Evolutionary conservation across 2,329 filamentous ascomycete species (phyloP), one percentile per base, ranked within the genome.

Genomic region (Cladophialophora bantiana): DNA sequence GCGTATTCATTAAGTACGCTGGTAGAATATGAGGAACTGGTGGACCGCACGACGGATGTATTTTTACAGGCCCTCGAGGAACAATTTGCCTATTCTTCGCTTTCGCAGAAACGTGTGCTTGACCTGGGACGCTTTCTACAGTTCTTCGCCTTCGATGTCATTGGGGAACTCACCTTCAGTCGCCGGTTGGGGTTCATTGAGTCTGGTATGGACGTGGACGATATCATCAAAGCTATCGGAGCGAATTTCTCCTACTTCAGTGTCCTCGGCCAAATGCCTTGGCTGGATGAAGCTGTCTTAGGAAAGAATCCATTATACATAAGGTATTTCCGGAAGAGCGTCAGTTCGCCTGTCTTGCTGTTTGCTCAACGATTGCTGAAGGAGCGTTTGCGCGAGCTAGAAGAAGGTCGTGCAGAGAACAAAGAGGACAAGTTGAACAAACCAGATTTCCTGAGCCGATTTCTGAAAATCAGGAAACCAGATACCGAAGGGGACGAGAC

Each of bases 1-100:
- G 75, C 77, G 0, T 83, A 83, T 67, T 77, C 78, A 1, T 75
- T 83, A 73, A 78, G 74, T 20, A 81, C 75, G 0, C 65, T 83
- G 12, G 75, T 81, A 5, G 76, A 78, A 10, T 80, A 78, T 52
- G 78, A 80, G 60, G 74, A 74, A 1, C 76, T 78, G 35, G 78
- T 80, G 5, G 77, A 81, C 59, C 73, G 68, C 1, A 78, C 76
- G 0, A 77, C 77, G 1, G 34, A 66, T 18, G 70, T 68, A 1
- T 73, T 78, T 9, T 73, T 75, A 35, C 18, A 62, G 9, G 67
- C 62, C 31, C n/a, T 78, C 32, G 73, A 77, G 59, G 62, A 65
- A 20, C 71, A 75, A 56, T 75, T 71, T 18, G 69, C 62, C 3
- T n/a, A 3, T 20, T 7, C 12, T 18, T 32, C 26, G 4, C n/a